Conservation (phyloP, 257 asterid species). For the Plantago major region DNA sequence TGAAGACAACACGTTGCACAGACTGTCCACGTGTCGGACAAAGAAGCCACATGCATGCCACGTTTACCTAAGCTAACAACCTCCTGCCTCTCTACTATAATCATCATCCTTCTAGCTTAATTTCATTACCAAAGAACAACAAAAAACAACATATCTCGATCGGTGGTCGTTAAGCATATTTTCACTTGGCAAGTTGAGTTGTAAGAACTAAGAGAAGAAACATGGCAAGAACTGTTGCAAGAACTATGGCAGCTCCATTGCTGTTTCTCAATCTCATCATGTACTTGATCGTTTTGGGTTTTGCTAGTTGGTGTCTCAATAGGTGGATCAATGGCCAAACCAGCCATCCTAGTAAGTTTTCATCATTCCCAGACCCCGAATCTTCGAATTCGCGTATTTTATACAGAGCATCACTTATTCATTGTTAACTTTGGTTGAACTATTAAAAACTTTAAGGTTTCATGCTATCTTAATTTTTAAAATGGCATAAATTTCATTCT, state of each 20-base stretch:
- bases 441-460: too few species aligned
- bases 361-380: too few species aligned
- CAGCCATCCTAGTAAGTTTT: constrained; percentile 60
- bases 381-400: too few species aligned
- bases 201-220: background rate
- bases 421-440: too few species aligned
- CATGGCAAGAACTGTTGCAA: constrained; percentile 77
- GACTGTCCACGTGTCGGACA: background rate
- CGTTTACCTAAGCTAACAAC: background rate
- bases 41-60: background rate
- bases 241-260: constrained; percentile 72
- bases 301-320: constrained; percentile 86
- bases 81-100: background rate
- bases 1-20: background rate
- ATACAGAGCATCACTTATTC: too few species aligned
- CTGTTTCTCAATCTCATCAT: constrained; percentile 64
- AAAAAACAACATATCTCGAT: background rate
- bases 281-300: constrained; percentile 69
- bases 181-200: background rate
- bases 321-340: constrained; percentile 76
- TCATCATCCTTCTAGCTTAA: background rate
- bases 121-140: too few species aligned
- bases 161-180: background rate
- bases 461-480: too few species aligned
- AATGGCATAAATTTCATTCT: too few species aligned